Conservation (phyloP, 371 early-diverging fungal species). For the Rhizopus arrhizus region DNA sequence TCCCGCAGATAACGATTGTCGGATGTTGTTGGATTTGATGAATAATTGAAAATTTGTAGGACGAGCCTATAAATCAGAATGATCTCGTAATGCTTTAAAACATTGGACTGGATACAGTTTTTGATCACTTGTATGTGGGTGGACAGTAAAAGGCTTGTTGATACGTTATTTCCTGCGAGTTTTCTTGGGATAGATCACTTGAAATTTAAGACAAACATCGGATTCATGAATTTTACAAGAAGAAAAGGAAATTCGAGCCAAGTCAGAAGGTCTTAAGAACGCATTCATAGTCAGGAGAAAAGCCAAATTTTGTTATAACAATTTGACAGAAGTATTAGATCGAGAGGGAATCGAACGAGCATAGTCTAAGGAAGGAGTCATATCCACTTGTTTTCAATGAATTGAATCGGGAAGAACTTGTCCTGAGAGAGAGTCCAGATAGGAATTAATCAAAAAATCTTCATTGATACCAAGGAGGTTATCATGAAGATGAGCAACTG, state of each 20-base stretch:
- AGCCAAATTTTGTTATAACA: slow-evolving; percentile 11
- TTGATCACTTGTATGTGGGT: too few relatives aligned
- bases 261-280: slow-evolving; percentile 24
- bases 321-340: background rate
- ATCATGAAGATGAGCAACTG: too few relatives aligned
- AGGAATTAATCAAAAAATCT: too few relatives aligned
- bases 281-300: slow-evolving; percentile 19
- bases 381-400: background rate
- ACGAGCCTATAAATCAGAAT: background rate
- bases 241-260: slow-evolving; percentile 6
- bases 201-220: slow-evolving; percentile 1
- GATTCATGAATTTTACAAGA: background rate
- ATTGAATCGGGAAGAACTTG: slow-evolving; percentile 2
- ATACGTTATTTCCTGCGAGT: slow-evolving; percentile 4
- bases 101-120: background rate
- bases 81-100: slow-evolving; percentile 6
- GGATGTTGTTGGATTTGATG: too few relatives aligned
- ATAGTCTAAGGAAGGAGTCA: background rate
- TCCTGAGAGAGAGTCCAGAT: background rate
- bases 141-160: slow-evolving; percentile 23
- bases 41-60: background rate
- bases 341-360: background rate
- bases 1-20: background rate
- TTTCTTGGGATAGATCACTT: slow-evolving; percentile 16
- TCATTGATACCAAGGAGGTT: too few relatives aligned